phyloP scores from a whole-genome alignment of 768 basidiomycete genomes.

The Tremella mesenterica region DNA sequence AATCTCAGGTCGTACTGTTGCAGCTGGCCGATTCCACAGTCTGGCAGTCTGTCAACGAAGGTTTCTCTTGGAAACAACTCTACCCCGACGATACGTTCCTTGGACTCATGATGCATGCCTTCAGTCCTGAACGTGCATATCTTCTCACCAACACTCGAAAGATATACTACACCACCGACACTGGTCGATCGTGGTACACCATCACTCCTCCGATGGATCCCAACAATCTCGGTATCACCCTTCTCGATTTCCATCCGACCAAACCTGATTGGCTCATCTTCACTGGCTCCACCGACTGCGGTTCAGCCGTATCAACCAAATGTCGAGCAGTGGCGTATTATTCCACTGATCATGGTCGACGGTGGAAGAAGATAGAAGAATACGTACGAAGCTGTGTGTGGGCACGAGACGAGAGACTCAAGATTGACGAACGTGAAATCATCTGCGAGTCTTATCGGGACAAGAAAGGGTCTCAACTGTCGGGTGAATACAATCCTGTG shows the following conservation, averaged over 20 bases:
- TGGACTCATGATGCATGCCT: constrained; percentile 77
- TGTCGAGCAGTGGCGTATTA: constrained; percentile 73
- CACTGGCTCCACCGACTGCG: constrained; percentile 69
- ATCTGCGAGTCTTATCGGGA: constrained; percentile 78
- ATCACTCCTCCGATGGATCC: constrained; percentile 59
- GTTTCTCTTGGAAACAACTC: constrained; percentile 75
- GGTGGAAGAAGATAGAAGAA: constrained; percentile 66
- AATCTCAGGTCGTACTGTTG: constrained; percentile 72
- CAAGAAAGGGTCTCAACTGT: constrained; percentile 69
- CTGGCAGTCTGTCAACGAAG: constrained; percentile 95
- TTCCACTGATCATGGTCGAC: constrained; percentile 64
- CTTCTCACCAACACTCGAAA: constrained; percentile 62
- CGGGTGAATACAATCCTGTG: constrained; percentile 58
- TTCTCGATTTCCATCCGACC: constrained; percentile 77
- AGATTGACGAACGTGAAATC: constrained; percentile 77
- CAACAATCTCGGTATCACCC: constrained; percentile 65
- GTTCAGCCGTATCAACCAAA: constrained; percentile 45
- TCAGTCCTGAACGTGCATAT: constrained; percentile 72
- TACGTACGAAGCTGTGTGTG: constrained; percentile 90
- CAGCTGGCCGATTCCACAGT: constrained; percentile 66
- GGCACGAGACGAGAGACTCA: constrained; percentile 69
- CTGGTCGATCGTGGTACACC: constrained; percentile 62
- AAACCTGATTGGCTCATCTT: constrained; percentile 76
- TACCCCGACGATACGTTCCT: constrained; percentile 59
- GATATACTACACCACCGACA: constrained; percentile 75